Base-by-base conservation (phyloP, 768 basidiomycete genomes). In the Tulasnella calospora region DNA sequence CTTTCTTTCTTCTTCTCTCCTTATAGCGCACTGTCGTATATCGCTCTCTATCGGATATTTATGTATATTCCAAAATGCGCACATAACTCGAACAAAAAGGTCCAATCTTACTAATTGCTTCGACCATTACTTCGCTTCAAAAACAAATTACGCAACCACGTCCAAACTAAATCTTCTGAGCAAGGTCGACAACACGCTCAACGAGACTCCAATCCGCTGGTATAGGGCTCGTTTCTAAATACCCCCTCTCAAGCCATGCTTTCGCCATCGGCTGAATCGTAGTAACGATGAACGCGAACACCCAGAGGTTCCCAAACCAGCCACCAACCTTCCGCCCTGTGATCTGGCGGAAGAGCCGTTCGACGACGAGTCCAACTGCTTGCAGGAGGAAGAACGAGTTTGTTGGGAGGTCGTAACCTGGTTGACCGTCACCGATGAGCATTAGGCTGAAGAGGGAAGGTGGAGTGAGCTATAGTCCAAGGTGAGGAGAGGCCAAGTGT, bases 251-350 rank as follows among this genome's bases (percentile, higher is more conserved):
- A 13, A 76, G 27, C 75, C 75, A 76, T 2, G 38, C 30, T 40
- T 57, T 61, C 15, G 75, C 75, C 51, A 76, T 61, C 13, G 75
- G 75, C 57, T 76, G 75, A 46, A 73, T 67, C 21, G 69, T 72
- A 4, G 80, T 70, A 21, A 74, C 38, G 27, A 79, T 15, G 41
- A 67, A 80, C n/a, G 17, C 21, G 51, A 35, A 12, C n/a, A 70
- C 73, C 79, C 79, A 80, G n/a, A 74, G n/a, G 23, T 33, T 57
- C 19, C 79, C 79, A 17, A 61, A 7, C 78, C 55, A 80, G 7
- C 79, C 79, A 35, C 73, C 72, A 44, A 79, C 73, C 46, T 44
- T 79, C 36, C 78, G 21, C 17, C 79, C 79, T 33, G 72, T 77
- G 36, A 74, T 30, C 23, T 71, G 46, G 7, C 79, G 35, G 38